These are phyloP conservation scores for Acer saccharum DNA, from an alignment of 345 rosid genomes.

Conservation along the genomic window DNA sequence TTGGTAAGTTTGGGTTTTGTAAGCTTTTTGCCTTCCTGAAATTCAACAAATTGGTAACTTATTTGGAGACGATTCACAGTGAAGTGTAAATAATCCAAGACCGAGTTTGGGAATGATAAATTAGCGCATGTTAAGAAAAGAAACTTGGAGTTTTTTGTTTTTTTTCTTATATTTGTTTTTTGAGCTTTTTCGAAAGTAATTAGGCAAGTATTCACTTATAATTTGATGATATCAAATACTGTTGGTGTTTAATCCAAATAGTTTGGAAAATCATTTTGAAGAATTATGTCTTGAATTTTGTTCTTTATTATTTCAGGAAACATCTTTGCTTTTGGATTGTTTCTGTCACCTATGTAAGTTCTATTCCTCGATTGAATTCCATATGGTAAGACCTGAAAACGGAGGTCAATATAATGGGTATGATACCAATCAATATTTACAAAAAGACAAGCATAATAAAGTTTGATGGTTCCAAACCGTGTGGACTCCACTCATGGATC, in stretches of 20 bases:
- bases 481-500: no score
- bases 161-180: no score
- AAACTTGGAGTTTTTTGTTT: background rate
- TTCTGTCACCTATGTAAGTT: constrained; percentile 81
- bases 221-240: background rate
- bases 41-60: background rate
- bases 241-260: background rate
- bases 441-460: no score
- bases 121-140: background rate
- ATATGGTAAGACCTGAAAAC: background rate
- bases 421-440: background rate
- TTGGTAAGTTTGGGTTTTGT: background rate
- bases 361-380: background rate
- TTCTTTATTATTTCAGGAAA: constrained; percentile 60
- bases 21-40: background rate
- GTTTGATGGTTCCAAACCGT: no score
- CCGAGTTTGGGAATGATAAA: background rate
- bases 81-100: background rate
- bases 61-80: background rate
- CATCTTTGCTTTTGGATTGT: constrained; percentile 79
- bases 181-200: background rate
- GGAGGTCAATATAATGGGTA: background rate
- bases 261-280: background rate
- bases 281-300: constrained; percentile 8
- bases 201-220: background rate